Conservation (phyloP, 73 alveolate genomes). For the Stentor coeruleus region DNA sequence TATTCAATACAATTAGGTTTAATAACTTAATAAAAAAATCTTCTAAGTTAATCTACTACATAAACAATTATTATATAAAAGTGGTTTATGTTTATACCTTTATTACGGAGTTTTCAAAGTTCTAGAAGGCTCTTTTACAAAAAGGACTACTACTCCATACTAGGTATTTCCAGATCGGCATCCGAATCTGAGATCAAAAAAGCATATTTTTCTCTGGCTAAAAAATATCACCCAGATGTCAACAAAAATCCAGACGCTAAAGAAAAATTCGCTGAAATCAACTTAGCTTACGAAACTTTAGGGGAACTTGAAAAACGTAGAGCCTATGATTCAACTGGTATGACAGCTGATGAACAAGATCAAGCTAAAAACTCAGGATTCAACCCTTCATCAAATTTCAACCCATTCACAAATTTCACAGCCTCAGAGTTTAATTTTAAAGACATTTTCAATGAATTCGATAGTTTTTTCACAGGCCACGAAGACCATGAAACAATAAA, state of each 20-base stretch:
- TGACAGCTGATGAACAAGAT: neutral
- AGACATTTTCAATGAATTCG: no score
- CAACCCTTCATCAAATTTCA: no score
- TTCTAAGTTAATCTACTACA: no score
- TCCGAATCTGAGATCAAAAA: conserved; percentile 48
- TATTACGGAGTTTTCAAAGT: no score
- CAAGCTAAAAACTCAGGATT: neutral
- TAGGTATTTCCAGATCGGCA: conserved; percentile 45
- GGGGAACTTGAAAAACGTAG: conserved; percentile 35
- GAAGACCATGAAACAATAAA: conserved; percentile 27
- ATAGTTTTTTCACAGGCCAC: conserved; percentile 19
- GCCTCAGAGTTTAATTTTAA: no score
- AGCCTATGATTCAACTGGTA: conserved; percentile 30
- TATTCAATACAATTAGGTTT: no score
- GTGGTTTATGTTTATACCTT: no score
- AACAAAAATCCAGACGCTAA: conserved; percentile 38
- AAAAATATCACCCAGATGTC: conserved; percentile 68
- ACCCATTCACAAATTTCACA: no score
- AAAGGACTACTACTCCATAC: conserved; percentile 31
- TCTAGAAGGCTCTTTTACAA: no score
- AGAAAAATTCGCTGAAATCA: conserved; percentile 41
- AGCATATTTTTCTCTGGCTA: conserved; percentile 57
- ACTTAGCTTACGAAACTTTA: conserved; percentile 51
- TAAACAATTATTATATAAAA: no score
- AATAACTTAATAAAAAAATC: no score